Base-by-base conservation (phyloP, 2,329 filamentous ascomycete genomes). In the Knufia petricola region DNA sequence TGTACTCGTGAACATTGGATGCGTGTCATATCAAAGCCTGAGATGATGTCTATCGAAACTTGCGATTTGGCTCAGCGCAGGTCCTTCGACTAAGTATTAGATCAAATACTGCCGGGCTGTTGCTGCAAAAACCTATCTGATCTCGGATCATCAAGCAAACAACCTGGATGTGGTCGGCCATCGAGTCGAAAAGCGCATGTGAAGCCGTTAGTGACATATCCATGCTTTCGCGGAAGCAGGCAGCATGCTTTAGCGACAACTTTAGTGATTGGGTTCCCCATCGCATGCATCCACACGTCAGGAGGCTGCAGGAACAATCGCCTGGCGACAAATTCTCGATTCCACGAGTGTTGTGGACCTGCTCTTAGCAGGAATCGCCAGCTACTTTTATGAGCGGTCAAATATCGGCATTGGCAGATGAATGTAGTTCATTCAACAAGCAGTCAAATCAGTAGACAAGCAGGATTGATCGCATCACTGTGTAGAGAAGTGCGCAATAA, bases 141-240 rank as follows among this genome's bases (percentile, higher is more conserved):
- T 9, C 13, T 42, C 20, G 13, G 7, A 28, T 7, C 39, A 15
- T n/a, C 6, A 42, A 28, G 39, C 39, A 42, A 42, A 42, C 23
- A 42, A 26, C 8, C 19, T 42, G 13, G 21, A 42, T 3, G 19
- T 42, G 21, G 20, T 24, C 19, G 24, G 21, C 39, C 21, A n/a
- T 42, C 39, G 21, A 24, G n/a, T n/a, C 19, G 3, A 42, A 12
- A 28, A 26, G 28, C 12, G n/a, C 20, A 15, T 28, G 39, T 9
- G 21, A 26, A n/a, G 24, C 23, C 21, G 10, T 23, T 42, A 8
- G 21, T 9, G 6, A 26, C 13, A 21, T 13, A 34, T 44, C 41
- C 28, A 44, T 34, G 30, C 26, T 44, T 44, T 34, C 41, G 41
- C 41, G 41, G 41, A 42, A 42, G 20, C 24, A 32, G 41, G 24